Evolutionary conservation across 139 green algal species (phyloP).

Genomic region (Eudorina sp.): DNA sequence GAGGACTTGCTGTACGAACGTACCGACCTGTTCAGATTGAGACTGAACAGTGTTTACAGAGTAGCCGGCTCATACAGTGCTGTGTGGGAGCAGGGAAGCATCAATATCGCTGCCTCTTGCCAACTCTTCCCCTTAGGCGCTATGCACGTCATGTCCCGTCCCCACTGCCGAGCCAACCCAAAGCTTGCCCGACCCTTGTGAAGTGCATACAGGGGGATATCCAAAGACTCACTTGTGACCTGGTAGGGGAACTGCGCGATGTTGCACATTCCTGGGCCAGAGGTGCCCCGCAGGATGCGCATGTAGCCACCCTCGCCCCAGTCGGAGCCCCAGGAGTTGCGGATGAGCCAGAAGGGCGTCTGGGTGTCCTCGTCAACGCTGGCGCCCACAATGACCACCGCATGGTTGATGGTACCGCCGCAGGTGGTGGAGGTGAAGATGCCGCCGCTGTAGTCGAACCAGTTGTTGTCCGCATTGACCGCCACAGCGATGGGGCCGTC

Average conservation of each 20-base stretch:
- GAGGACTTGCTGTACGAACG: not conserved
- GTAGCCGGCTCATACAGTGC: not conserved
- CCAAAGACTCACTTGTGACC: not conserved
- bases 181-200: not conserved
- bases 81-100: not conserved
- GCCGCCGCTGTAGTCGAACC: conserved; percentile 89
- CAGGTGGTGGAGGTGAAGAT: conserved; percentile 56
- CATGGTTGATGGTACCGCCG: conserved; percentile 87
- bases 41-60: not conserved
- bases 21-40: not conserved
- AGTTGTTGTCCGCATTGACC: conserved; percentile 71
- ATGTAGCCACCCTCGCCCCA: conserved; percentile 94
- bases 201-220: not conserved
- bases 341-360: conserved; percentile 86
- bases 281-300: conserved; percentile 30
- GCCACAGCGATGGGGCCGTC: conserved; percentile 64
- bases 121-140: too few species aligned
- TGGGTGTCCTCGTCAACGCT: conserved; percentile 8
- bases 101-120: too few species aligned
- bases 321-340: conserved; percentile 91
- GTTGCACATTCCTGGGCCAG: not conserved
- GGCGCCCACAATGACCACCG: conserved; percentile 91
- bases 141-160: too few species aligned
- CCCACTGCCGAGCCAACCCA: too few species aligned
- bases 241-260: not conserved